Evolutionary conservation across 352 stramenopile species (phyloP), one percentile per base, ranked within the genome.

Genomic region (Phytophthora nicotianae): DNA sequence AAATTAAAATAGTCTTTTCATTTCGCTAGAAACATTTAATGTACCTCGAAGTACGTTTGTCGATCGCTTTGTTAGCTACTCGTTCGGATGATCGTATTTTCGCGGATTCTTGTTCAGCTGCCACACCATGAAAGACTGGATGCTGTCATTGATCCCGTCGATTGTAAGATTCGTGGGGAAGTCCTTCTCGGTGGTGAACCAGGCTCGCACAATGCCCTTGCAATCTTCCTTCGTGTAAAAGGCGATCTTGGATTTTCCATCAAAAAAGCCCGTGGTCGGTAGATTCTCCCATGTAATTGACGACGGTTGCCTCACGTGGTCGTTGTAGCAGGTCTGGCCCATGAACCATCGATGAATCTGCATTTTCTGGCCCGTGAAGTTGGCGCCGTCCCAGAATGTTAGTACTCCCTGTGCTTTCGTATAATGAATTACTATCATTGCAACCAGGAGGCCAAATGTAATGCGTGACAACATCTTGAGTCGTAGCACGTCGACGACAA

Each of bases 91-190:
- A 33, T 33, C 27, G 27, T 33, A 33, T 33, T 13, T 8, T 33
- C 27, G 27, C 11, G 27, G 27, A 2, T 55, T 38, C 20, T 45
- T 23, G 16, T 33, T 59, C 4, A 33, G 20, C 21, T 59, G 51
- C 51, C 51, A 59, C 27, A 53, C 2, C 51, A 59, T 59, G 51
- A 59, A 50, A 7, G 51, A 59, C 26, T 50, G 21, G 4, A 59
- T 24, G 20, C 6, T 50, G 40, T 41, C 8, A 7, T 59, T 24
- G 13, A 59, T 33, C 0, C 26, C 17, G 40, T 59, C 26, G 2
- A 27, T 20, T 5, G 26, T 32, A 13, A 59, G 26, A 21, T 59
- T 45, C 3, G 38, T 42, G 6, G 40, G 38, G 26, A 59, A 59
- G 21, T 59, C 52, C 27, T 51, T 51, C 29, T 45, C 40, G 2